Conservation (phyloP, 1,284 basidiomycete genomes). For the Coniophora puteana region DNA sequence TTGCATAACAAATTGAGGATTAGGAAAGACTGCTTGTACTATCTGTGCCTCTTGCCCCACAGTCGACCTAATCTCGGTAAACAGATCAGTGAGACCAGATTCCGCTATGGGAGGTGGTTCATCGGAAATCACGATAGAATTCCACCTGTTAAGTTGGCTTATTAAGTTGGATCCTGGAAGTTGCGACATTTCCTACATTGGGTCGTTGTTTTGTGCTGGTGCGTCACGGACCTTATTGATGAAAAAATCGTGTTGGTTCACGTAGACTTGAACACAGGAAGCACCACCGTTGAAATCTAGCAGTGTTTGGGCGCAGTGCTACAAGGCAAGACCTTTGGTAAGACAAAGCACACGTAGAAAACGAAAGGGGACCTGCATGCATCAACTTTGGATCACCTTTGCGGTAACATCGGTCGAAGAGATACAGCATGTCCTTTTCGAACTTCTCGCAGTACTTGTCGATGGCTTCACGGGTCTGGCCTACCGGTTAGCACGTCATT, state of each 20-base stretch:
- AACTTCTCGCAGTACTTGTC: conserved; percentile 98
- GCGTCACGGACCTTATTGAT: conserved; percentile 81
- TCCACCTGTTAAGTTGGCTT: conserved; percentile 63
- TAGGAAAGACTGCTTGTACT: conserved; percentile 97
- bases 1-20: conserved; percentile 97
- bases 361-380: conserved; percentile 63
- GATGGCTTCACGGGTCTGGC: conserved; percentile 80
- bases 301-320: conserved; percentile 97
- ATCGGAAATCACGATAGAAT: conserved; percentile 76
- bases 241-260: conserved; percentile 99
- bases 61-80: conserved; percentile 85
- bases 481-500: conserved; percentile 5
- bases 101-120: conserved; percentile 77
- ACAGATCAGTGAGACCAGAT: conserved; percentile 76
- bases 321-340: conserved; percentile 8
- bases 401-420: conserved; percentile 94
- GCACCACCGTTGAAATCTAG: conserved; percentile 98
- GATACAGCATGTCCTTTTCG: conserved; percentile 95
- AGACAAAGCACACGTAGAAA: conserved; percentile 8
- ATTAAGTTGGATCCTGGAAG: background rate
- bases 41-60: conserved; percentile 97
- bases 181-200: conserved; percentile 49
- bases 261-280: conserved; percentile 97
- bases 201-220: conserved; percentile 49
- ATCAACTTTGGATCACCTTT: conserved; percentile 99